phyloP scores from a whole-genome alignment of 169 alveolate species.

The Plasmodium billcollinsi region DNA sequence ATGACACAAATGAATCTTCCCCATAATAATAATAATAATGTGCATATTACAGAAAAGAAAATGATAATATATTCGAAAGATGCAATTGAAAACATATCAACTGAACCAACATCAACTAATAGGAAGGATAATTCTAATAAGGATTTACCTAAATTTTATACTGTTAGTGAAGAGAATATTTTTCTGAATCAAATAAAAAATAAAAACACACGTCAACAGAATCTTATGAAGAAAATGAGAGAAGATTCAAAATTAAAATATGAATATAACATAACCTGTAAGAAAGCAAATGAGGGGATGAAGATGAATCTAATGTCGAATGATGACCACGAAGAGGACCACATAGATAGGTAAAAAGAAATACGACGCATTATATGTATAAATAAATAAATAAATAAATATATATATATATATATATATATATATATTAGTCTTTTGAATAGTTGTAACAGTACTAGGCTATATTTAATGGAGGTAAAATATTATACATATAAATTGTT shows the following conservation, averaged over 20 bases:
- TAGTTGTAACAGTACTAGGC: too few relatives aligned
- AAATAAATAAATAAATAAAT: background rate
- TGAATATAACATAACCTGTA: slow-evolving; percentile 14
- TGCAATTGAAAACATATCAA: background rate
- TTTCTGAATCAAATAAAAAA: slow-evolving; percentile 46
- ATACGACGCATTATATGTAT: background rate
- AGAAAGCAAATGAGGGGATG: background rate
- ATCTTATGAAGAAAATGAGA: slow-evolving; percentile 37
- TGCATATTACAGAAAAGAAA: background rate
- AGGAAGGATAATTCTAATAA: background rate
- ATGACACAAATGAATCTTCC: background rate
- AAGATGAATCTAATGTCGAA: background rate
- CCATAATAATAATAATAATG: background rate
- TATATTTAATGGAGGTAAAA: too few relatives aligned
- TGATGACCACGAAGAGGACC: too few relatives aligned
- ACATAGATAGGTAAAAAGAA: background rate
- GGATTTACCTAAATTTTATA: slow-evolving; percentile 32
- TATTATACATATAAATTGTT: too few relatives aligned
- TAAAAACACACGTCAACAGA: slow-evolving; percentile 22
- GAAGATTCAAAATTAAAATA: slow-evolving; percentile 8
- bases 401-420: background rate
- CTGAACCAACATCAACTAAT: background rate
- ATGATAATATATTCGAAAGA: background rate
- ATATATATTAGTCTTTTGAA: too few relatives aligned
- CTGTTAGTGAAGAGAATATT: slow-evolving; percentile 47